Evolutionary conservation across 2,329 filamentous ascomycete genomes (phyloP).

Genomic region (Verticillium albo-atrum): DNA sequence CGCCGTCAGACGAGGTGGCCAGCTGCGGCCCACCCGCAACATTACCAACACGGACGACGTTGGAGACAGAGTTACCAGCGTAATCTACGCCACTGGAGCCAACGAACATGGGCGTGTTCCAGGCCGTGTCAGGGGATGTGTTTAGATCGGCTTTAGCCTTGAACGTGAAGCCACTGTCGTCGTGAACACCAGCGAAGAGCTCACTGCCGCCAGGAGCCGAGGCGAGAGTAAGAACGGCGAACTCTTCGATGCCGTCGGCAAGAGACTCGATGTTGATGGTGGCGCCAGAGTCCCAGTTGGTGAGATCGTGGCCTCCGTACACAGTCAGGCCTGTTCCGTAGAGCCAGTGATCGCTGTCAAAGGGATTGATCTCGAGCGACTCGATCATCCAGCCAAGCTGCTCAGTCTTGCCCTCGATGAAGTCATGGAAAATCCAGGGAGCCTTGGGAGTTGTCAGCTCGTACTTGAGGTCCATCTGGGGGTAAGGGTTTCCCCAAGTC

Average conservation of each 20-base stretch:
- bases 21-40: slow-evolving; percentile 35
- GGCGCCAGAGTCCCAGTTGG: slow-evolving; percentile 43
- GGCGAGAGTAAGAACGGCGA: slow-evolving; percentile 42
- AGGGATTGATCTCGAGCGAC: slow-evolving; percentile 51
- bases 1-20: slow-evolving; percentile 45
- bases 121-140: slow-evolving; percentile 36
- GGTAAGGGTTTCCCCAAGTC: slow-evolving; percentile 41
- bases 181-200: slow-evolving; percentile 46
- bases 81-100: slow-evolving; percentile 43
- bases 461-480: slow-evolving; percentile 41
- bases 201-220: slow-evolving; percentile 46
- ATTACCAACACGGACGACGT: slow-evolving; percentile 48
- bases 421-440: slow-evolving; percentile 50
- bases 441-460: slow-evolving; percentile 40
- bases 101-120: slow-evolving; percentile 43
- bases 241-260: slow-evolving; percentile 52
- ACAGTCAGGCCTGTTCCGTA: slow-evolving; percentile 54
- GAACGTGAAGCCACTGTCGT: slow-evolving; percentile 49
- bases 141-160: slow-evolving; percentile 28
- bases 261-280: slow-evolving; percentile 46
- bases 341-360: slow-evolving; percentile 56
- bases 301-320: slow-evolving; percentile 48
- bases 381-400: slow-evolving; percentile 60
- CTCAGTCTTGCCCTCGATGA: slow-evolving; percentile 41
- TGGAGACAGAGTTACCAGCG: slow-evolving; percentile 39